Evolutionary conservation across 352 stramenopile species (phyloP).

Genomic region (Pythium oligandrum): DNA sequence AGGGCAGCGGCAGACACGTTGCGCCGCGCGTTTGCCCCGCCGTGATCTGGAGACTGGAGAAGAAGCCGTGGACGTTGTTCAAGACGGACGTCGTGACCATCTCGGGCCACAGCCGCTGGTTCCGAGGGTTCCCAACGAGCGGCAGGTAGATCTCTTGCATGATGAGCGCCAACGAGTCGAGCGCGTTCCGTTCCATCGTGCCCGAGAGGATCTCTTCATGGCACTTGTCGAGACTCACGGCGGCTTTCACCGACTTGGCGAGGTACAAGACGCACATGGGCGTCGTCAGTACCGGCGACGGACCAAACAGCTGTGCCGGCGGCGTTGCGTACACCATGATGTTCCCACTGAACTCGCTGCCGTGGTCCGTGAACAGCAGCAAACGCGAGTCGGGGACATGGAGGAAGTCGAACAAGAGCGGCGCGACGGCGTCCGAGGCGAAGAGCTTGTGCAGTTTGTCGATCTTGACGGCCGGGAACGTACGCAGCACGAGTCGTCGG

Average conservation of each 20-base stretch:
- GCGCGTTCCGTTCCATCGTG: slow-evolving; percentile 66
- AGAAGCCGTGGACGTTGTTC: slow-evolving; percentile 75
- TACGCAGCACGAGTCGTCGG: slow-evolving; percentile 49
- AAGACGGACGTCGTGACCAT: slow-evolving; percentile 78
- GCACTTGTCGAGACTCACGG: slow-evolving; percentile 52
- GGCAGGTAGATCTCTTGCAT: slow-evolving; percentile 76
- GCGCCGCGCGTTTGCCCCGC: slow-evolving; percentile 77
- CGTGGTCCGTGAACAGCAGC: slow-evolving; percentile 70
- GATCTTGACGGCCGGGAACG: slow-evolving; percentile 56
- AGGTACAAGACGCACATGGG: slow-evolving; percentile 67
- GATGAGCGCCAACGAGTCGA: slow-evolving; percentile 69
- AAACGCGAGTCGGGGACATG: slow-evolving; percentile 54
- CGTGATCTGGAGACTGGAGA: slow-evolving; percentile 85
- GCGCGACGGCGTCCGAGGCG: slow-evolving; percentile 54
- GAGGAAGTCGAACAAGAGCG: slow-evolving; percentile 66
- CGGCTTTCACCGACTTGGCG: slow-evolving; percentile 61
- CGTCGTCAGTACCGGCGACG: slow-evolving; percentile 17
- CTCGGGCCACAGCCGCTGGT: slow-evolving; percentile 77
- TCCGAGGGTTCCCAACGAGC: slow-evolving; percentile 67
- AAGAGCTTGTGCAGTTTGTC: slow-evolving; percentile 57
- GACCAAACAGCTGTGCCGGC: slow-evolving; percentile 38
- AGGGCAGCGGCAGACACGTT: slow-evolving; percentile 82
- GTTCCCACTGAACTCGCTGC: slow-evolving; percentile 38
- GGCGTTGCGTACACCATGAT: slow-evolving; percentile 65
- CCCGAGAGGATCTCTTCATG: slow-evolving; percentile 73